Percentiles rank a stretch among this genome's conserved stretches.
phyloP scores from a whole-genome alignment of 345 rosid species.

The Salix purpurea region DNA sequence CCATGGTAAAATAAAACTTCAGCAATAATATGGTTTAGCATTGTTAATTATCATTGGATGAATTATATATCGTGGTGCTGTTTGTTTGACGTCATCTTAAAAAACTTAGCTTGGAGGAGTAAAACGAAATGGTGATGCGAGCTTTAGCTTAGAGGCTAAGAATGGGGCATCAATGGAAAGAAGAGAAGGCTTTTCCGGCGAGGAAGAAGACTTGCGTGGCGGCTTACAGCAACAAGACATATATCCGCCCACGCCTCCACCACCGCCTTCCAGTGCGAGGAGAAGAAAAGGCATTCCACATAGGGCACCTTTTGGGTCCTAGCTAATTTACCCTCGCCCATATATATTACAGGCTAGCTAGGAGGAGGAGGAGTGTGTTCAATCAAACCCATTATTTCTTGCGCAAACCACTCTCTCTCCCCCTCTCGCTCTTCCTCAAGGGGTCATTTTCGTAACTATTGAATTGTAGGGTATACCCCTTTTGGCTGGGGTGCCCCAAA shows the following conservation, averaged over 20 bases:
- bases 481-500: constrained; percentile 21
- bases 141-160: constrained; percentile 42
- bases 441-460: constrained; percentile 26
- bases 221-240: constrained; percentile 49
- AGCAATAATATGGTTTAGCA: background rate
- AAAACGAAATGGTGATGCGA: constrained; percentile 58
- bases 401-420: constrained; percentile 14
- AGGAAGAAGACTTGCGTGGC: constrained; percentile 58
- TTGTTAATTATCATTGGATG: background rate
- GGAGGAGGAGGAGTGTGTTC: background rate
- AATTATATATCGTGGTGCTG: no score
- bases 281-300: constrained; percentile 89
- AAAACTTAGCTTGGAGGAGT: constrained; percentile 61
- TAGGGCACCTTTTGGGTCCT: constrained; percentile 75
- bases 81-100: background rate
- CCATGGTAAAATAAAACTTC: background rate
- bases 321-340: background rate
- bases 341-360: background rate
- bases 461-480: constrained; percentile 21
- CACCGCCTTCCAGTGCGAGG: constrained; percentile 57
- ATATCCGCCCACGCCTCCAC: constrained; percentile 51
- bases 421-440: background rate
- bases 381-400: constrained; percentile 15
- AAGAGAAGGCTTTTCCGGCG: constrained; percentile 39
- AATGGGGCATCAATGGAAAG: constrained; percentile 38